Conservation (phyloP, 2,329 filamentous ascomycete species). For the Harringtonia aguacate region DNA sequence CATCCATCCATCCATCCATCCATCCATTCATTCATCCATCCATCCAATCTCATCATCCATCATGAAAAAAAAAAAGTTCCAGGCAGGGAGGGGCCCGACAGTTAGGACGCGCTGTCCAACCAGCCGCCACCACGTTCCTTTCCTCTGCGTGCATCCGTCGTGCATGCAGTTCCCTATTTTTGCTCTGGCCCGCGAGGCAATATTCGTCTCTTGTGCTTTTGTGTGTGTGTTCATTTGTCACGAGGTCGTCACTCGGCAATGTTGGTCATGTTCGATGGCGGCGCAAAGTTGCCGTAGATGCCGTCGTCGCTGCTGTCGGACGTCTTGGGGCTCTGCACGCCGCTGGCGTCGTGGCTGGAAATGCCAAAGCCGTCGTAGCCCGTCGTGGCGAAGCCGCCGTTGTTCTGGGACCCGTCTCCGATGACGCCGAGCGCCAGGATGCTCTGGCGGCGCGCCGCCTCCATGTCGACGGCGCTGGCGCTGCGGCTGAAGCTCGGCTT, state of each 20-base stretch:
- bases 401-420: slow-evolving; percentile 20
- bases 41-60: too few relatives aligned
- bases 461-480: slow-evolving; percentile 38
- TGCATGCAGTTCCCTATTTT: too few relatives aligned
- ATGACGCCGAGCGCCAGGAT: slow-evolving; percentile 10
- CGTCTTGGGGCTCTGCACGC: slow-evolving; percentile 39
- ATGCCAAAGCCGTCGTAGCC: slow-evolving; percentile 27
- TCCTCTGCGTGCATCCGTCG: too few relatives aligned
- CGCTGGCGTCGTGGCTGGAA: slow-evolving; percentile 36
- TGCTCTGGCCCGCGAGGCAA: too few relatives aligned
- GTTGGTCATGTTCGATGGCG: slow-evolving; percentile 18
- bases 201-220: too few relatives aligned
- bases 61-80: too few relatives aligned
- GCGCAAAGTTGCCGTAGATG: slow-evolving; percentile 34
- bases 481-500: slow-evolving; percentile 56
- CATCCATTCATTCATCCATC: too few relatives aligned
- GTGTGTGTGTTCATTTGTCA: too few relatives aligned
- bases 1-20: too few relatives aligned
- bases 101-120: too few relatives aligned
- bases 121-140: too few relatives aligned
- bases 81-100: too few relatives aligned
- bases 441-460: slow-evolving; percentile 14
- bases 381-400: slow-evolving; percentile 8
- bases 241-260: slow-evolving; percentile 11
- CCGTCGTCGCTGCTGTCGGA: slow-evolving; percentile 44